These are phyloP conservation scores for Seminavis robusta DNA, from an alignment of 108 stramenopile species.

Conservation along the genomic window DNA sequence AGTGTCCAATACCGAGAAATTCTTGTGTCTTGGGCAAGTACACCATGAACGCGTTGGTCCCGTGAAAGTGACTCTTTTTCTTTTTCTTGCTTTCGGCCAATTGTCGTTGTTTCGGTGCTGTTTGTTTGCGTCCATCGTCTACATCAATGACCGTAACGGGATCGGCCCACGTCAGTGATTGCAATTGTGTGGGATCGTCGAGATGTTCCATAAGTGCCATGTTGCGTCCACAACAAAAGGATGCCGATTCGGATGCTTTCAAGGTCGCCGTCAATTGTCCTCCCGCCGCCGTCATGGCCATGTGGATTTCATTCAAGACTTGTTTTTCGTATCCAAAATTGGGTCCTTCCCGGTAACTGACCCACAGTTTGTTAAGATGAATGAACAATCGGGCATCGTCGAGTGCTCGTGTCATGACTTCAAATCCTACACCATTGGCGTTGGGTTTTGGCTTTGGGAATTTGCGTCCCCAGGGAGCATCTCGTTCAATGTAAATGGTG, in stretches of 20 bases:
- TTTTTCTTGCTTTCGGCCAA: constrained; percentile 1
- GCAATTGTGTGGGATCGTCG: constrained; percentile 26
- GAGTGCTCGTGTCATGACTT: constrained; percentile 46
- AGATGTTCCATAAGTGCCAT: constrained; percentile 69
- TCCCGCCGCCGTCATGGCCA: constrained; percentile 17
- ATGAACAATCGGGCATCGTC: constrained; percentile 85
- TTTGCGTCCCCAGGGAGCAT: constrained; percentile 59
- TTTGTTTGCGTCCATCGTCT: constrained; percentile 15
- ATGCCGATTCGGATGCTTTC: constrained; percentile 69
- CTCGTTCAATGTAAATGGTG: constrained; percentile 56
- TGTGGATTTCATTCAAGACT: constrained; percentile 72
- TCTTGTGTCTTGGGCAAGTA: constrained; percentile 50
- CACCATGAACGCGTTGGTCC: constrained; percentile 83
- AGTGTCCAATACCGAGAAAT: constrained; percentile 81
- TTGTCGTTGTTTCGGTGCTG: background rate
- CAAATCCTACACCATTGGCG: background rate
- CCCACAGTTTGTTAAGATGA: constrained; percentile 54
- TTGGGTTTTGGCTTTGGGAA: constrained; percentile 16
- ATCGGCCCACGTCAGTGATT: constrained; percentile 82
- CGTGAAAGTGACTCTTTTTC: constrained; percentile 64
- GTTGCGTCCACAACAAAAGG: constrained; percentile 83
- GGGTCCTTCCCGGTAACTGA: constrained; percentile 76
- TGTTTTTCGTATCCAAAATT: constrained; percentile 85
- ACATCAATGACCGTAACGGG: constrained; percentile 77
- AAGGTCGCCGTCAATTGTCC: constrained; percentile 36